Evolutionary conservation across 2,329 filamentous ascomycete genomes (phyloP), one percentile per base, ranked within the genome.

Genomic region (Chaetomium strumarium): DNA sequence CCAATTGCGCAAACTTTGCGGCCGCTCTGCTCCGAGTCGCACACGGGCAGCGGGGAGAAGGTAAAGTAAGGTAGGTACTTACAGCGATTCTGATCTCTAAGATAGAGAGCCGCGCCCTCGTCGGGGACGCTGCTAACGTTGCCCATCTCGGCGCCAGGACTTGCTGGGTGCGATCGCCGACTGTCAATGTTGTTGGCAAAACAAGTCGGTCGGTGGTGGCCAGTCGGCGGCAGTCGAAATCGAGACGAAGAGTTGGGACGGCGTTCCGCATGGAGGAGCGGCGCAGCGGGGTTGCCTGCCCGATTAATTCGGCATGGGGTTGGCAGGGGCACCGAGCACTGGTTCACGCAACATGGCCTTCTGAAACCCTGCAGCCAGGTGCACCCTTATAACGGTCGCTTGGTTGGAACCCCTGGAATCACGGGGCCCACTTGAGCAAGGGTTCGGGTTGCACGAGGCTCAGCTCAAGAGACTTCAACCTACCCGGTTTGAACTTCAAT

Each of bases 11-110:
- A n/a, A 5, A n/a, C 4, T n/a, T 37, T 4, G 13, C 10, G 6
- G 13, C 34, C 46, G 52, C 37, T 30, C 17, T 24, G 17, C 16
- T 17, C 17, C 31, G 31, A 46, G 49, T 52, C 46, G 53, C 49
- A 52, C 38, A 34, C 34, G 14, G 11, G n/a, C 34, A 36, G 46
- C 24, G 49, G 43, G 48, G 49, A 51, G 46, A 33, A 24, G 34
- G 43, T 53, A 49, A 24, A 31, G 43, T 53, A 49, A 13, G 16
- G 14, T n/a, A 37, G 29, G 33, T 14, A 56, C 53, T 68, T 79
- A 97, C 93, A 83, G 79, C 90, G 84, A 69, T 82, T 88, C 77
- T 96, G 93, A 69, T 99, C 93, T 74, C 88, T 86, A 67, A 97
- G 77, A 70, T 87, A 95, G 68, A 97, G 75, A 64, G 82, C 73